Base-by-base conservation (phyloP, 2,329 filamentous ascomycete species). In the Fusarium staphyleae region DNA sequence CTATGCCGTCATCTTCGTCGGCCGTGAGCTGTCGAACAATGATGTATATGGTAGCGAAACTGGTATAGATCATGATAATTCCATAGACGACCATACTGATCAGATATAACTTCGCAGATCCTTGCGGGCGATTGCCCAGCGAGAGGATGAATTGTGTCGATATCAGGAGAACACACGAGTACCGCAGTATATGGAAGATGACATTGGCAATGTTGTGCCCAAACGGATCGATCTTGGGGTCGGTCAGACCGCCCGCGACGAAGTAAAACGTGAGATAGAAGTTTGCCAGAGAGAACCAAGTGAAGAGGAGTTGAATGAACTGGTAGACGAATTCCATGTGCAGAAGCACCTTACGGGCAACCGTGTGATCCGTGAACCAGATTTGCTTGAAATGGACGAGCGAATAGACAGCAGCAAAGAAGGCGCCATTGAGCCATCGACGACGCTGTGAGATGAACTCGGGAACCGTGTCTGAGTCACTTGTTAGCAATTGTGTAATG, bases 221-320 rank as follows among this genome's bases (percentile, higher is more conserved):
- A 65, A 99, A 99, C 0, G 96, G 96, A 72, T 99, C 95, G 62
- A 96, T 80, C 19, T 79, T 78, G 0, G 84, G 78, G 67, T 98
- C 91, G 0, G 89, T 84, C 13, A 99, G 82, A 33, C 93, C 96
- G 35, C 95, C 95, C 16, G 92, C 92, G 63, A 99, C 88, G 78
- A 99, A 99, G 82, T 93, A 99, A 77, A 99, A 99, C 52, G 93
- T 96, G 45, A 99, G 87, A 74, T 98, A 99, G 81, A 98, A 99
- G 79, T 99, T 99, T 74, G 93, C 93, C 33, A 99, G 86, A 10
- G 93, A 96, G 79, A 99, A 98, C 79, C 91, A 99, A 37, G 95
- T 99, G 78, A 99, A 99, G 56, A 96, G 74, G 12, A 99, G 85
- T 69, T 92, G 90, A 65, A 98, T 82, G 71, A 96, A 88, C 72